Evolutionary conservation across 805 yeast genomes (phyloP), one percentile per base, ranked within the genome.

Genomic region (Pichia phayaonensis): DNA sequence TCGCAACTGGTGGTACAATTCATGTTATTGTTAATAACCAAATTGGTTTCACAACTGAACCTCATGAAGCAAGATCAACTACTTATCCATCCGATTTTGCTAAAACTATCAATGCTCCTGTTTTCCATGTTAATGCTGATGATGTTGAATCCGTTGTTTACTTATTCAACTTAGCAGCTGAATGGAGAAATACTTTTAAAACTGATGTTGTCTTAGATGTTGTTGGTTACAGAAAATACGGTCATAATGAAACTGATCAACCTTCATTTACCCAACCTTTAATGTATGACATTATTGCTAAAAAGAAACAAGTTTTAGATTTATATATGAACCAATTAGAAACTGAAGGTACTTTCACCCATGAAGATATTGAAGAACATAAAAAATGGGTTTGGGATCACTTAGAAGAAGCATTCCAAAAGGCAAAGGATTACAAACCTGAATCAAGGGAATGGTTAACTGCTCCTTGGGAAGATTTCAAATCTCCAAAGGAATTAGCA

Each of bases 181-280:
- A 94, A 73, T 94, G 96, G 95, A 86, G 99, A 75, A 87, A 94
- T 45, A 83, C 88, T 54, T 94, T 87, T 94, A 92, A 92, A 75
- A 79, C 95, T 53, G 99, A 94, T 67, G 98, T 90, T 52, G 88
- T 94, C 63, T 82, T 94, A 64, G 99, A 94, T 72, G 84, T 94
- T 65, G 97, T 94, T 65, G 96, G 99, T 70, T 94, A 94, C 86
- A 84, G 99, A 75, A 92, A 90, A 72, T 81, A 94, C 69, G 99
- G 99, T 69, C 99, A 94, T 79, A 94, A 94, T 71, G 99, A 94
- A 79, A 94, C 98, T 58, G 99, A 94, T 74, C 99, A 94, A 76
- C 99, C 99, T 53, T 76, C 95, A 36, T 94, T 94, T 80, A 94
- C 99, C 44, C 99, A 94, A 74, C 99, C 99, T 47, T 74, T 90